Percentiles rank a stretch among this genome's conserved stretches.
These are phyloP conservation scores for Podila horticola DNA, from an alignment of 192 early-diverging fungal genomes.

Conservation along the genomic window DNA sequence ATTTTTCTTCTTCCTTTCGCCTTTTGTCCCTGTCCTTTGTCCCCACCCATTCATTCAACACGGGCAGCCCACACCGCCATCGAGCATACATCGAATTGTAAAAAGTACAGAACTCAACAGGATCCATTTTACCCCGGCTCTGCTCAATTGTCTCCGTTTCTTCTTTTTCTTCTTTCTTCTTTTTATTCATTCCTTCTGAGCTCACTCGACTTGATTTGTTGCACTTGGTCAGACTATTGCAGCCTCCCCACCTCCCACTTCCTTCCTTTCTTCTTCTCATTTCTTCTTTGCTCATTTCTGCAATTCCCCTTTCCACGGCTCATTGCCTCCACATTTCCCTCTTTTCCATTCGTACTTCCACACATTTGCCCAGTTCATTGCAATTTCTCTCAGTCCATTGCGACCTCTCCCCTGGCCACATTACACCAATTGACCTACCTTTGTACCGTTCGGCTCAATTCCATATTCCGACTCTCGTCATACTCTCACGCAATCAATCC, in stretches of 20 bases:
- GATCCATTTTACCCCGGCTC: no score
- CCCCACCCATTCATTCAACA: neutral
- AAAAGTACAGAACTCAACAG: no score
- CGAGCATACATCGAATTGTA: no score
- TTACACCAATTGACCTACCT: neutral
- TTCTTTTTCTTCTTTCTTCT: neutral
- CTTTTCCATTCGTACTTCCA: neutral
- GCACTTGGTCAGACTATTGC: no score
- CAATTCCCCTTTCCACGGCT: neutral
- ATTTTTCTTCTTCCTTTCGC: no score
- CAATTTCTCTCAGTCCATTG: neutral
- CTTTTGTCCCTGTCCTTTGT: neutral
- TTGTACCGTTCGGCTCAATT: no score
- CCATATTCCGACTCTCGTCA: no score
- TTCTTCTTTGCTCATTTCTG: neutral
- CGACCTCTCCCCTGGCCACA: neutral
- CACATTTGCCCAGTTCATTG: no score
- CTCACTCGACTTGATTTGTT: neutral
- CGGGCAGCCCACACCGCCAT: no score
- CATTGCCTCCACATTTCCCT: neutral
- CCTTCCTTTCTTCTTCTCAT: neutral
- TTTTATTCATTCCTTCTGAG: neutral
- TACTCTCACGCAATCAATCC: no score
- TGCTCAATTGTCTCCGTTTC: neutral
- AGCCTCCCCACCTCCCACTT: neutral